Evolutionary conservation across 495 filamentous ascomycete genomes (phyloP).

Genomic region (Xeromyces bisporus): DNA sequence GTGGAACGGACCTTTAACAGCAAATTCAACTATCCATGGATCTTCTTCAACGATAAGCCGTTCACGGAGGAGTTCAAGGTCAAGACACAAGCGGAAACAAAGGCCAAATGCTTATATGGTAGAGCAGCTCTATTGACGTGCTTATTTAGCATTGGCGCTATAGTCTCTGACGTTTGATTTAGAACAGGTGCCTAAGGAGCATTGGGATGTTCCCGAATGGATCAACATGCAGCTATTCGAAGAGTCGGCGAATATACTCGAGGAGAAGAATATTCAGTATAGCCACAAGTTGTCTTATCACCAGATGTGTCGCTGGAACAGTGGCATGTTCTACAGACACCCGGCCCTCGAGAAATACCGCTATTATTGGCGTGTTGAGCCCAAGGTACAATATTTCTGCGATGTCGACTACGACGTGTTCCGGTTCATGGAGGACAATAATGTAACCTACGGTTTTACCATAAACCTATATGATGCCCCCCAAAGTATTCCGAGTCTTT

Average conservation of each 20-base stretch:
- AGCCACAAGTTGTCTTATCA: slow-evolving; percentile 79
- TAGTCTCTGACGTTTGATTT: slow-evolving; percentile 7
- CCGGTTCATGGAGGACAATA: slow-evolving; percentile 91
- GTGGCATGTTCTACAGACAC: slow-evolving; percentile 93
- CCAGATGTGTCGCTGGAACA: slow-evolving; percentile 99
- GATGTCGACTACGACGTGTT: slow-evolving; percentile 98
- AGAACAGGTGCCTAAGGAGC: slow-evolving; percentile 81
- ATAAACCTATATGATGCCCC: slow-evolving; percentile 94
- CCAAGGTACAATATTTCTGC: slow-evolving; percentile 99
- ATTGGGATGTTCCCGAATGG: slow-evolving; percentile 87
- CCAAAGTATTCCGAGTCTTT: slow-evolving; percentile 69
- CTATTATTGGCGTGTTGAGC: slow-evolving; percentile 99
- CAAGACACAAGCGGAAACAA: slow-evolving; percentile 58
- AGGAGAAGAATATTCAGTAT: slow-evolving; percentile 80
- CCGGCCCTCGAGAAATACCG: slow-evolving; percentile 63
- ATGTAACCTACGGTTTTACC: slow-evolving; percentile 97
- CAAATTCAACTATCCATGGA: slow-evolving; percentile 99
- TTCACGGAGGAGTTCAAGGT: slow-evolving; percentile 88
- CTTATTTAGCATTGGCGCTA: background rate
- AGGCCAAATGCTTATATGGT: slow-evolving; percentile 76
- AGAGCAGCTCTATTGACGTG: slow-evolving; percentile 5
- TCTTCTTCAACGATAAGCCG: slow-evolving; percentile 91
- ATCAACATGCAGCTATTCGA: slow-evolving; percentile 74
- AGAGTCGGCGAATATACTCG: slow-evolving; percentile 68
- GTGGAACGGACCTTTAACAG: slow-evolving; percentile 90